Percentiles rank a stretch among this genome's conserved stretches.
Evolutionary conservation across 2,329 filamentous ascomycete species (phyloP).

Genomic region (Aspergillus ochraceoroseus): DNA sequence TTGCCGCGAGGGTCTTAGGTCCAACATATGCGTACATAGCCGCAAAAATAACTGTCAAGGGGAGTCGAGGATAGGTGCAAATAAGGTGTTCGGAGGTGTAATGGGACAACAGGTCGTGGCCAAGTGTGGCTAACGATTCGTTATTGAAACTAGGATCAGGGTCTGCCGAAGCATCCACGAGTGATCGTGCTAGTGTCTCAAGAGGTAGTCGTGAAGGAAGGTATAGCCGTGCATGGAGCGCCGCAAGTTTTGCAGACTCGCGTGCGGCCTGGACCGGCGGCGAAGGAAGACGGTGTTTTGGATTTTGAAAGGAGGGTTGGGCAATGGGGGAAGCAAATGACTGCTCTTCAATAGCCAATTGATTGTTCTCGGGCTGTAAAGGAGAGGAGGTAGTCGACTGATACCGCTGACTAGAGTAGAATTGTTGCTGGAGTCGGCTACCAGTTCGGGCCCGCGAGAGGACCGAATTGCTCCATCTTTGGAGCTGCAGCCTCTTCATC

Average conservation of each 20-base stretch:
- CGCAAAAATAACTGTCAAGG: slow-evolving; percentile 79
- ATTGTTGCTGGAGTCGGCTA: slow-evolving; percentile 36
- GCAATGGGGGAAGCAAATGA: slow-evolving; percentile 23
- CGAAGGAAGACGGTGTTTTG: slow-evolving; percentile 57
- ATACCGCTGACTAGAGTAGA: slow-evolving; percentile 35
- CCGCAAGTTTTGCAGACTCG: slow-evolving; percentile 80
- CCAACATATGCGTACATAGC: slow-evolving; percentile 82
- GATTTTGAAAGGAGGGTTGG: slow-evolving; percentile 26
- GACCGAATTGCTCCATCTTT: slow-evolving; percentile 50
- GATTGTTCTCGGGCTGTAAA: slow-evolving; percentile 26
- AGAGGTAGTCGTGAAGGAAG: slow-evolving; percentile 77
- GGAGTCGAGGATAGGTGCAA: slow-evolving; percentile 83
- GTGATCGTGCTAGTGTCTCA: slow-evolving; percentile 76
- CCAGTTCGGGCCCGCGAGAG: slow-evolving; percentile 45
- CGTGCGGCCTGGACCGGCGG: slow-evolving; percentile 63
- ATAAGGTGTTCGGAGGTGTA: slow-evolving; percentile 84
- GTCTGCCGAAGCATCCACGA: slow-evolving; percentile 84
- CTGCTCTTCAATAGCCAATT: slow-evolving; percentile 27
- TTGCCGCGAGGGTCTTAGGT: slow-evolving; percentile 63
- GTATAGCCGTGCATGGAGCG: slow-evolving; percentile 81
- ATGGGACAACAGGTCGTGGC: slow-evolving; percentile 77
- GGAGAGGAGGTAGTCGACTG: slow-evolving; percentile 41
- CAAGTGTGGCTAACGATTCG: slow-evolving; percentile 71
- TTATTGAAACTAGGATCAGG: slow-evolving; percentile 80
- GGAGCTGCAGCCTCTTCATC: slow-evolving; percentile 51